Percentiles rank a stretch among this genome's conserved stretches.
These are phyloP conservation scores for Gigaspora rosea DNA, from an alignment of 192 early-diverging fungal species.

Conservation along the genomic window DNA sequence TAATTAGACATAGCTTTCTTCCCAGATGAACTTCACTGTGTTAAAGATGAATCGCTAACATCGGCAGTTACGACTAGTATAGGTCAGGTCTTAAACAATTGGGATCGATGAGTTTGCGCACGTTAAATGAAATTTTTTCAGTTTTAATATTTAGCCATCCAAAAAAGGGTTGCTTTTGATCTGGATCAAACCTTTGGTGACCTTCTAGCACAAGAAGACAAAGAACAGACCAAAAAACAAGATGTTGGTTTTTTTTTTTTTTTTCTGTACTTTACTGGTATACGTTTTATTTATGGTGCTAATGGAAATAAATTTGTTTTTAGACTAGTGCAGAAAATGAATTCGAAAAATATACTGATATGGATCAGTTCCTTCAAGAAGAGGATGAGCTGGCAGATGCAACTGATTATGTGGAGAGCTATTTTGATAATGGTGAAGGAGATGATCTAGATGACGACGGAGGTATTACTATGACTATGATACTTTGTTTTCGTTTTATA, in stretches of 20 bases:
- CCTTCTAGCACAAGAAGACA: neutral
- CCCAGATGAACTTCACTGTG: constrained; percentile 1
- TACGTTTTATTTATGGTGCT: neutral
- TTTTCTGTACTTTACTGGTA: neutral
- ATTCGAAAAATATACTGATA: constrained; percentile 2
- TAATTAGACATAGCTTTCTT: neutral
- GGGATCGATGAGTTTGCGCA: neutral
- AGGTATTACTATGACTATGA: neutral
- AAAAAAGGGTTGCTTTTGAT: constrained; percentile 4
- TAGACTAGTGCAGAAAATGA: neutral
- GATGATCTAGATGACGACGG: constrained; percentile 1
- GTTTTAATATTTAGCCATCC: neutral
- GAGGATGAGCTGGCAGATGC: constrained; percentile 18
- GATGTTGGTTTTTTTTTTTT: neutral
- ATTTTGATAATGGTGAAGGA: constrained; percentile 18
- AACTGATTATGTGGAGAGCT: constrained; percentile 24
- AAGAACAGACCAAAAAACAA: constrained; percentile 2
- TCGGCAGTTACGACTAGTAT: neutral
- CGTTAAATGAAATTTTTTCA: neutral
- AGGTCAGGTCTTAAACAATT: neutral
- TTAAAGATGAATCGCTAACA: constrained; percentile 15
- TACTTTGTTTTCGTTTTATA: neutral
- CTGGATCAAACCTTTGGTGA: constrained; percentile 7
- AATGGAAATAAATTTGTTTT: neutral
- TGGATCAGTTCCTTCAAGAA: constrained; percentile 11